Conservation (phyloP, 257 asterid genomes). For the Gardenia jasminoides region DNA sequence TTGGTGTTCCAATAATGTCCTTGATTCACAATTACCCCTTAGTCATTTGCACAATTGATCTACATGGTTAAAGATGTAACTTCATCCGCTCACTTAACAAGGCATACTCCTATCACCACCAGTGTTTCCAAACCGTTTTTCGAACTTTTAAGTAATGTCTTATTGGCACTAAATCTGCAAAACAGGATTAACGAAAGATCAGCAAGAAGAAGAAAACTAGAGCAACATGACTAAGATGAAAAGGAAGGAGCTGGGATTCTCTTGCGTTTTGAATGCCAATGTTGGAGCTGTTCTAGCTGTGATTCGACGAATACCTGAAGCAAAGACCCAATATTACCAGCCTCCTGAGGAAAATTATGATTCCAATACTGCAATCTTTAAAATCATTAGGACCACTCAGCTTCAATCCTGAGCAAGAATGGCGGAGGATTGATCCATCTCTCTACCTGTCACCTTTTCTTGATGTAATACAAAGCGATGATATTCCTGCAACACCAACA, state of each 20-base stretch:
- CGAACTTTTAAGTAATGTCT: not conserved
- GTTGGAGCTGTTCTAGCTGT: constrained; percentile 86
- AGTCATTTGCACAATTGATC: not conserved
- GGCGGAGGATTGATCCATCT: constrained; percentile 69
- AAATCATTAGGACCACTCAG: constrained; percentile 65
- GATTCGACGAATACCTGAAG: constrained; percentile 61
- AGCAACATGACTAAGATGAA: constrained; percentile 33
- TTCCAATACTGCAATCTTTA: constrained; percentile 53
- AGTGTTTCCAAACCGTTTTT: constrained; percentile 4
- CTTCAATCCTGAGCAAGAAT: constrained; percentile 78
- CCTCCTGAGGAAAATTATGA: constrained; percentile 54
- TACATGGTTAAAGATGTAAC: not conserved
- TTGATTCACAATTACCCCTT: not conserved
- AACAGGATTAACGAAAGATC: constrained; percentile 28
- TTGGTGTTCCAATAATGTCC: not conserved
- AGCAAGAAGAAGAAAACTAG: constrained; percentile 41
- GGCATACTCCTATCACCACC: not conserved
- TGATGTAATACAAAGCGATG: constrained; percentile 78
- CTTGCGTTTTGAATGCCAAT: constrained; percentile 92
- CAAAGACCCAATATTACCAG: constrained; percentile 47
- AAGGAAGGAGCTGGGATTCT: constrained; percentile 70
- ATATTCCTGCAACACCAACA: constrained; percentile 77
- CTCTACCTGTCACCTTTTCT: constrained; percentile 73
- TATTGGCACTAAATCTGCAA: not conserved
- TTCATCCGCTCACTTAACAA: constrained; percentile 1